Evolutionary conservation across 2,329 filamentous ascomycete genomes (phyloP), one percentile per base, ranked within the genome.

Genomic region (Pseudogymnoascus sp.): DNA sequence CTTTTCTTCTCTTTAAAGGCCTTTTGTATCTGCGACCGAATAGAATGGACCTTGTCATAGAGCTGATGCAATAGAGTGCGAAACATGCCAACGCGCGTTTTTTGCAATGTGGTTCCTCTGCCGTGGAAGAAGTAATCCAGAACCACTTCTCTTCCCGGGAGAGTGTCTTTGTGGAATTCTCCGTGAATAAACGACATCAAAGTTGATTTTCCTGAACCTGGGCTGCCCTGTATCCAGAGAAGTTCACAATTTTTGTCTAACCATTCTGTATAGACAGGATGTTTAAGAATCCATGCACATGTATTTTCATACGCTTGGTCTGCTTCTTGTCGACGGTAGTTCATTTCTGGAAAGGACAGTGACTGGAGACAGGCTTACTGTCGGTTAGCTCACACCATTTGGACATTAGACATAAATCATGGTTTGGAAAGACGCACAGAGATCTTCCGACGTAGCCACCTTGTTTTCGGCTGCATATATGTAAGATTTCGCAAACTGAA

Each of bases 221-320:
- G 75, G 26, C 78, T 76, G 1, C 76, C 76, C 59, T 74, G 75
- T 37, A 78, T 73, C 74, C 74, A 77, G 3, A 77, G 72, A 0
- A 76, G 4, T 3, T 65, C 70, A n/a, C 19, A 50, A 6, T 68
- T 13, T 0, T 29, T 0, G 0, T 4, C 2, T 3, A 62, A 29
- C 74, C 74, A 76, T 7, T 5, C 61, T 4, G 10, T 64, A 35
- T 69, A 76, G 0, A 42, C 62, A 1, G 63, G 6, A 35, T 76
- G 67, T 50, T 61, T 4, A 40, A 67, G 63, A 2, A 77, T 64
- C 75, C 75, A 77, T n/a, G 67, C 35, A 62, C 71, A 77, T 1
- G 75, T 76, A 1, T 71, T 65, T 8, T 59, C 11, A 11, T 64
- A 62, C 1, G 71, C 68, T 2, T 24, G 6, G 4, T 68, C 65